phyloP scores from a whole-genome alignment of 1,284 basidiomycete species.

The Peniophora sp. region DNA sequence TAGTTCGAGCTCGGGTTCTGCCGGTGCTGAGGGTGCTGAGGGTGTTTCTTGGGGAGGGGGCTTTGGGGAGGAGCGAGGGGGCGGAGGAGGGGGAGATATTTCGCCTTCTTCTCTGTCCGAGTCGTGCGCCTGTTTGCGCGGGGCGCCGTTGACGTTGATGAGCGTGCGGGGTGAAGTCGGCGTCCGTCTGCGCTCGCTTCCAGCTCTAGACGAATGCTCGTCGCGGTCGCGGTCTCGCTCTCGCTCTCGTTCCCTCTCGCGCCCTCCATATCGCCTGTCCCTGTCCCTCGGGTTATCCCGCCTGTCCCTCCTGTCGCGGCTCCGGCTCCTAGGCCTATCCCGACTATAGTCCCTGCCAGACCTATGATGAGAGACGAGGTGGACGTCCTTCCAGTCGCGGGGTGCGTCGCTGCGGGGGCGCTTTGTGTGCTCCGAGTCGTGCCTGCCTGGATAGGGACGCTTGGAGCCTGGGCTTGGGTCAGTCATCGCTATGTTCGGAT shows the following conservation, averaged over 20 bases:
- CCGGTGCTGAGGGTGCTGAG: background rate
- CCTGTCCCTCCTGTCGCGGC: conserved; percentile 26
- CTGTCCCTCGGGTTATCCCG: conserved; percentile 22
- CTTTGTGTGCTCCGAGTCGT: conserved; percentile 40
- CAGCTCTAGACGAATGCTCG: conserved; percentile 9
- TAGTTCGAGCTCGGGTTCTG: conserved; percentile 36
- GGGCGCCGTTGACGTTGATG: background rate
- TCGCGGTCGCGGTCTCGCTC: conserved; percentile 15
- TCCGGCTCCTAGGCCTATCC: conserved; percentile 24
- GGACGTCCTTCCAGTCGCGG: conserved; percentile 71
- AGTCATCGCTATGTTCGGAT: conserved; percentile 52
- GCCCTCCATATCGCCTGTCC: conserved; percentile 16
- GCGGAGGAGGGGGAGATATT: conserved; percentile 32
- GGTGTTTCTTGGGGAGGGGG: conserved; percentile 5
- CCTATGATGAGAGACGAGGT: conserved; percentile 33
- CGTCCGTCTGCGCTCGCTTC: conserved; percentile 11
- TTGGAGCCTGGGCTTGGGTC: conserved; percentile 77
- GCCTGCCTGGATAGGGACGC: conserved; percentile 60
- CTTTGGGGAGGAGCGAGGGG: conserved; percentile 15
- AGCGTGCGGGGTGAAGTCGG: conserved; percentile 8
- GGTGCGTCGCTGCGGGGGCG: conserved; percentile 43
- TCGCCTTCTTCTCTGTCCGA: conserved; percentile 73
- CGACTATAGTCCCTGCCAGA: conserved; percentile 20
- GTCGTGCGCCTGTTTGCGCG: conserved; percentile 22
- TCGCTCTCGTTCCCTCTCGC: conserved; percentile 1